These are phyloP conservation scores for Simplicillium sp. DNA, from an alignment of 2,329 filamentous ascomycete species.

Conservation along the genomic window DNA sequence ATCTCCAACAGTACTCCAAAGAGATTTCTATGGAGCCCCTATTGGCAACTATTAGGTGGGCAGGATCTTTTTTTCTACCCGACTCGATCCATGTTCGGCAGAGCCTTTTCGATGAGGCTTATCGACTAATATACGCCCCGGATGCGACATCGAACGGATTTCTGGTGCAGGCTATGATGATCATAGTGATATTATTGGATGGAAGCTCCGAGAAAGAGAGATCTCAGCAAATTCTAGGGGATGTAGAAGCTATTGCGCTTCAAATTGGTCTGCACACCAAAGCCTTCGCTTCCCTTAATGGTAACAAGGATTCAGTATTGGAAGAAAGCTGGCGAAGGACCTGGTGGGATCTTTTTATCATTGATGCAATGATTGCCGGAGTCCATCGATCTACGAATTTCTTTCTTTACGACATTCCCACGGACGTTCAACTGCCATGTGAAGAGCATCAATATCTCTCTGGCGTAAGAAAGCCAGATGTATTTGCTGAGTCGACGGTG, in stretches of 20 bases:
- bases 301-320: slow-evolving; percentile 54
- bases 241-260: slow-evolving; percentile 62
- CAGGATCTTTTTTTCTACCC: slow-evolving; percentile 43
- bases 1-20: slow-evolving; percentile 37
- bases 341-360: slow-evolving; percentile 81
- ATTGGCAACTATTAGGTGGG: slow-evolving; percentile 44
- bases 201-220: slow-evolving; percentile 63
- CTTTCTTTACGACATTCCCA: slow-evolving; percentile 54
- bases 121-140: slow-evolving; percentile 37
- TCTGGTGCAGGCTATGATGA: slow-evolving; percentile 66
- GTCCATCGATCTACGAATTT: slow-evolving; percentile 66
- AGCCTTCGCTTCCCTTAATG: slow-evolving; percentile 55
- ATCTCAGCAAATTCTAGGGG: slow-evolving; percentile 55
- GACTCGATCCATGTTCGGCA: slow-evolving; percentile 35
- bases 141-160: slow-evolving; percentile 45
- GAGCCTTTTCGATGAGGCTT: slow-evolving; percentile 49
- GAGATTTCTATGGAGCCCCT: slow-evolving; percentile 39
- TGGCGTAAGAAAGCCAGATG: slow-evolving; percentile 33
- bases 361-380: slow-evolving; percentile 76
- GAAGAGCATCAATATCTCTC: slow-evolving; percentile 65
- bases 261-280: slow-evolving; percentile 67
- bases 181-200: slow-evolving; percentile 71
- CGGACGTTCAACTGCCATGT: slow-evolving; percentile 68
- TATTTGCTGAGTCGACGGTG: slow-evolving; percentile 4
- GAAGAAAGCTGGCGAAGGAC: slow-evolving; percentile 82